Conservation (phyloP, 1,284 basidiomycete species). For the Stygiomarasmius scandens region DNA sequence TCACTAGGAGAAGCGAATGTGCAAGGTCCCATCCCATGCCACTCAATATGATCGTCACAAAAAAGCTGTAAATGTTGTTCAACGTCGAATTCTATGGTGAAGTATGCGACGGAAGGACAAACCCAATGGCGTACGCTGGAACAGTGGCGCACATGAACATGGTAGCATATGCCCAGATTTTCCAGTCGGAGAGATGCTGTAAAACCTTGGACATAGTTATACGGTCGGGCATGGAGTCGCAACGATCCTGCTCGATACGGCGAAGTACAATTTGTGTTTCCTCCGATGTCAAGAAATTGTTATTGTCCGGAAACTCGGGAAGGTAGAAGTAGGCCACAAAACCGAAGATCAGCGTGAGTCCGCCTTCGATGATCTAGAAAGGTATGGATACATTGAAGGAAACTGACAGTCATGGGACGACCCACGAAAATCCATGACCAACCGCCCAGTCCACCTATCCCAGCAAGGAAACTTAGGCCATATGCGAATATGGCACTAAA, state of each 20-base stretch:
- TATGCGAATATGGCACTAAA: constrained; percentile 50
- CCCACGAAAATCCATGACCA: constrained; percentile 55
- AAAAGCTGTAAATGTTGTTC: constrained; percentile 40
- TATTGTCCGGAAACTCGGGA: constrained; percentile 48
- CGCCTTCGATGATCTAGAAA: constrained; percentile 46
- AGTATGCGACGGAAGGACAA: constrained; percentile 11
- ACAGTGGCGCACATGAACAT: constrained; percentile 49
- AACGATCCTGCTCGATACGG: constrained; percentile 47
- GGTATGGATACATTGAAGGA: background rate
- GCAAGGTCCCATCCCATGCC: constrained; percentile 49
- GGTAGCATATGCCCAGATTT: constrained; percentile 45
- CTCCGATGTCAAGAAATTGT: constrained; percentile 40
- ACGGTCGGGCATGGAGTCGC: constrained; percentile 45
- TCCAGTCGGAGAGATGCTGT: constrained; percentile 45
- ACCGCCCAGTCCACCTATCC: constrained; percentile 39
- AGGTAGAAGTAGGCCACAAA: constrained; percentile 42
- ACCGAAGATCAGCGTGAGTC: constrained; percentile 44
- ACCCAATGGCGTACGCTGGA: constrained; percentile 48
- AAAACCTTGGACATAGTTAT: constrained; percentile 40
- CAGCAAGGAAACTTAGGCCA: constrained; percentile 39
- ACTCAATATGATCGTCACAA: constrained; percentile 45
- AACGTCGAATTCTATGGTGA: background rate
- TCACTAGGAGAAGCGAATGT: constrained; percentile 42
- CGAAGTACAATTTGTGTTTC: constrained; percentile 41
- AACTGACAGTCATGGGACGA: constrained; percentile 6